Evolutionary conservation across 2,329 filamentous ascomycete species (phyloP).

Genomic region (Trichothecium sympodiale): DNA sequence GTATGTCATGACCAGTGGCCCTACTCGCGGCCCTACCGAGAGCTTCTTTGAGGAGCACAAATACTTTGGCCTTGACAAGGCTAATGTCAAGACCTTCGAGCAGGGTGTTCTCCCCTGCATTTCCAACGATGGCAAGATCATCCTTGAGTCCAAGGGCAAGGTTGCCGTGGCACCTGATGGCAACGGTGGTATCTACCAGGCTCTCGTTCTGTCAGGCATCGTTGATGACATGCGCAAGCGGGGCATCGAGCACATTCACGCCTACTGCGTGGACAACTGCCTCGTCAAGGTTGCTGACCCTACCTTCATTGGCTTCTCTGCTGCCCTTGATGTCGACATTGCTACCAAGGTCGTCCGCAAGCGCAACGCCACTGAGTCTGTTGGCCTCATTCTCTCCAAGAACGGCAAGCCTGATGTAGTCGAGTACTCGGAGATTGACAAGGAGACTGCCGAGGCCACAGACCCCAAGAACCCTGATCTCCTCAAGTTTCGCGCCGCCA

Average conservation of each 20-base stretch:
- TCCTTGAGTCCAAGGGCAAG: slow-evolving; percentile 82
- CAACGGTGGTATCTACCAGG: slow-evolving; percentile 94
- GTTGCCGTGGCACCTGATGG: slow-evolving; percentile 93
- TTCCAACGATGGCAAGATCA: slow-evolving; percentile 93
- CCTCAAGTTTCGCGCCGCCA: slow-evolving; percentile 92
- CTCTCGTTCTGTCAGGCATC: slow-evolving; percentile 68
- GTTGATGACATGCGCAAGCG: slow-evolving; percentile 81
- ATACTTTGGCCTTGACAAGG: slow-evolving; percentile 80
- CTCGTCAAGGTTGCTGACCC: slow-evolving; percentile 98
- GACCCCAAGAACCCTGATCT: slow-evolving; percentile 71
- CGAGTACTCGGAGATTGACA: slow-evolving; percentile 95
- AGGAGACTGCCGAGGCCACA: slow-evolving; percentile 75
- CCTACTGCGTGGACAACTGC: slow-evolving; percentile 98
- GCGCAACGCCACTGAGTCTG: slow-evolving; percentile 89
- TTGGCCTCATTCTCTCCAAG: slow-evolving; percentile 88
- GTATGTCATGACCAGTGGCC: slow-evolving; percentile 99
- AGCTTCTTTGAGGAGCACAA: slow-evolving; percentile 81
- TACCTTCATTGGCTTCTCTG: slow-evolving; percentile 87
- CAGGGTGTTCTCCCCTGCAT: slow-evolving; percentile 95
- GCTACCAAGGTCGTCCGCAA: slow-evolving; percentile 99
- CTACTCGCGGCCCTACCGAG: slow-evolving; percentile 85
- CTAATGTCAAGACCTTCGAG: slow-evolving; percentile 89
- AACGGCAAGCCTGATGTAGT: slow-evolving; percentile 95
- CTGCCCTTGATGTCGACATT: slow-evolving; percentile 81
- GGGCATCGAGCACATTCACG: slow-evolving; percentile 88